phyloP scores from a whole-genome alignment of 2,329 filamentous ascomycete species.

The Podosphaera xanthii region DNA sequence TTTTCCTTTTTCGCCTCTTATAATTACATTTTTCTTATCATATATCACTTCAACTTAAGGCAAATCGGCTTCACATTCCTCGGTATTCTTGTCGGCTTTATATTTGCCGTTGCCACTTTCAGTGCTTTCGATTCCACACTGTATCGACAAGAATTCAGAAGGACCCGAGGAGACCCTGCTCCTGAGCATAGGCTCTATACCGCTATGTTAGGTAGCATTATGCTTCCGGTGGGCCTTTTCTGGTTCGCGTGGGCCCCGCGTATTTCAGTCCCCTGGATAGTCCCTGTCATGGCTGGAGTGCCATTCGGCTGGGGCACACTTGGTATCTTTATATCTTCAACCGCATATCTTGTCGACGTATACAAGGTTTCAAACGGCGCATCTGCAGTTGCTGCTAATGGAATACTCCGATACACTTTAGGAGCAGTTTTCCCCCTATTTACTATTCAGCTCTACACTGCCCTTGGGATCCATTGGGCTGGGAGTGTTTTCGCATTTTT shows the following conservation, averaged over 20 bases:
- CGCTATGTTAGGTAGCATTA: slow-evolving; percentile 25
- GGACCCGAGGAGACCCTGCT: slow-evolving; percentile 14
- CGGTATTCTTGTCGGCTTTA: slow-evolving; percentile 10
- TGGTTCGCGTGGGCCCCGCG: slow-evolving; percentile 18
- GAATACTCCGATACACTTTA: slow-evolving; percentile 10
- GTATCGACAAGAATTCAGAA: slow-evolving; percentile 20
- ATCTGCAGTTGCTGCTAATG: slow-evolving; percentile 13
- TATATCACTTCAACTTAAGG: slow-evolving; percentile 23
- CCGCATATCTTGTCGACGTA: slow-evolving; percentile 12
- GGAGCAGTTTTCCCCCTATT: slow-evolving; percentile 14
- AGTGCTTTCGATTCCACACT: slow-evolving; percentile 27
- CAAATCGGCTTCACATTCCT: slow-evolving; percentile 11
- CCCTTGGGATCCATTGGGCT: slow-evolving; percentile 21
- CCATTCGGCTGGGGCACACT: slow-evolving; percentile 23
- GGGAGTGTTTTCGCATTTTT: slow-evolving; percentile 22
- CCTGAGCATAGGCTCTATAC: slow-evolving; percentile 35
- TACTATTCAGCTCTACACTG: slow-evolving; percentile 24
- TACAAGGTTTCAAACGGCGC: slow-evolving; percentile 9
- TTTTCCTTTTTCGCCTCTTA: slow-evolving; percentile 33
- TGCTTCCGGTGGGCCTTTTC: slow-evolving; percentile 12
- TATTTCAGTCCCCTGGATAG: slow-evolving; percentile 12
- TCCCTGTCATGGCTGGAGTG: slow-evolving; percentile 12
- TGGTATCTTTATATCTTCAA: slow-evolving; percentile 7
- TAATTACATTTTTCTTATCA: slow-evolving; percentile 23
- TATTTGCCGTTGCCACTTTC: slow-evolving; percentile 17